A percentile compares a stretch with the other conserved stretches of the same genome.
Evolutionary conservation across 345 rosid genomes (phyloP).

Genomic region (Salix viminalis): DNA sequence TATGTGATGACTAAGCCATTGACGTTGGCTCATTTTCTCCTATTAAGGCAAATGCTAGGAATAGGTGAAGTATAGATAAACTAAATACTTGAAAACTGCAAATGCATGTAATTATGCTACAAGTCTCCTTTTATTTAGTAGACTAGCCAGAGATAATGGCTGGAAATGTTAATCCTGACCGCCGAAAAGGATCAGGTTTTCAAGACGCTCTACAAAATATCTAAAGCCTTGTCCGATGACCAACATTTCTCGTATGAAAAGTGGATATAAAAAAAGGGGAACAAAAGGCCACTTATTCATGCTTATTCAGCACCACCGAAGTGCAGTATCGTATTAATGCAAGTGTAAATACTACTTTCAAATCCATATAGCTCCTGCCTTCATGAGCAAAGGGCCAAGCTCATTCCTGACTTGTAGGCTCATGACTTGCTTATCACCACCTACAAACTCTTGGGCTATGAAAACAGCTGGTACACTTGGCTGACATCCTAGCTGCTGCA

Average conservation of each 20-base stretch:
- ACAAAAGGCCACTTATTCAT: not conserved
- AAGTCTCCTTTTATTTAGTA: not conserved
- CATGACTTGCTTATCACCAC: constrained; percentile 75
- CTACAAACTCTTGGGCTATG: constrained; percentile 67
- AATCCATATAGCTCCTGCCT: constrained; percentile 85
- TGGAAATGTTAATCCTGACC: not conserved
- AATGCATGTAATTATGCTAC: not conserved
- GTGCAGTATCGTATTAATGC: not conserved
- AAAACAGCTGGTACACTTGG: constrained; percentile 74
- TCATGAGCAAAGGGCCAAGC: constrained; percentile 54
- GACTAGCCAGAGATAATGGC: not conserved
- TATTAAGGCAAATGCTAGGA: not conserved
- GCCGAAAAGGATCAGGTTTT: not conserved
- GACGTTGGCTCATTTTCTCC: not conserved
- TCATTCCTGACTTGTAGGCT: constrained; percentile 64
- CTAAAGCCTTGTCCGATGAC: not conserved
- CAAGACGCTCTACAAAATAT: not conserved
- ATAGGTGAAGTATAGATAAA: not conserved
- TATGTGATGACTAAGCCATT: too few relatives aligned
- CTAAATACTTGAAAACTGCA: not conserved
- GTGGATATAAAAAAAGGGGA: too few relatives aligned
- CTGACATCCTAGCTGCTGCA: constrained; percentile 52
- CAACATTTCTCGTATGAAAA: not conserved
- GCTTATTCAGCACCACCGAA: not conserved
- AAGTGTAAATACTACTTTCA: constrained; percentile 18